Base-by-base conservation (phyloP, 345 rosid genomes). In the Balakata baccata region DNA sequence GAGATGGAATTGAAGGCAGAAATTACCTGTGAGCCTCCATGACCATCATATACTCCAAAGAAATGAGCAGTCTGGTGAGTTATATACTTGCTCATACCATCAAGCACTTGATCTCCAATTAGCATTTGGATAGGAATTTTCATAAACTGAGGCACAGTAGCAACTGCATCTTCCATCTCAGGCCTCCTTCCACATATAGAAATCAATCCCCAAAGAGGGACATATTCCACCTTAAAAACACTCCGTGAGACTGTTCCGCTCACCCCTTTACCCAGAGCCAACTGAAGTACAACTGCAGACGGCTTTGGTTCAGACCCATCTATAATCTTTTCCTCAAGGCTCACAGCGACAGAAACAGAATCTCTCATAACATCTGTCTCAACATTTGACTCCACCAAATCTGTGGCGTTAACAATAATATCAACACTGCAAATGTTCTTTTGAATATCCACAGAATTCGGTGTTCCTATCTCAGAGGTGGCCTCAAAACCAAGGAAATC, bases 41-140 rank as follows among this genome's bases (percentile, higher is more conserved):
- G 99, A 66, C 99, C 99, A 86, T 95, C 99, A 81, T 95, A 95
- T 62, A 91, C 98, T 65, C 97, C 98, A 18, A 91, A 92, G 75
- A 92, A 89, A 80, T 95, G 98, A 75, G 90, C 89, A 5, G 87
- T 87, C 83, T 91, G 96, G 68, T 80, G 81, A 65, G 85, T 58
- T 65, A 85, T 86, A 68, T 73, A 73, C 78, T 80, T 80, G 80
- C 81, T 81, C 81, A 84, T 67, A 72, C 89, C 89, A 79, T 91
- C 90, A 77, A 85, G 81, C 18, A 84, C 61, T 65, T 66, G 85
- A 61, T 88, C 86, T 3, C 84, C 89, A 77, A 89, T 81, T 20
- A 92, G 86, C 98, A 95, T 85, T 79, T 88, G 85, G 66, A 95
- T 84, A 11, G 98, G 98, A 69, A 92, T 59, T 73, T 89, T 82